Evolutionary conservation across 2,329 filamentous ascomycete species (phyloP).

Genomic region (Stachybotrys elegans): DNA sequence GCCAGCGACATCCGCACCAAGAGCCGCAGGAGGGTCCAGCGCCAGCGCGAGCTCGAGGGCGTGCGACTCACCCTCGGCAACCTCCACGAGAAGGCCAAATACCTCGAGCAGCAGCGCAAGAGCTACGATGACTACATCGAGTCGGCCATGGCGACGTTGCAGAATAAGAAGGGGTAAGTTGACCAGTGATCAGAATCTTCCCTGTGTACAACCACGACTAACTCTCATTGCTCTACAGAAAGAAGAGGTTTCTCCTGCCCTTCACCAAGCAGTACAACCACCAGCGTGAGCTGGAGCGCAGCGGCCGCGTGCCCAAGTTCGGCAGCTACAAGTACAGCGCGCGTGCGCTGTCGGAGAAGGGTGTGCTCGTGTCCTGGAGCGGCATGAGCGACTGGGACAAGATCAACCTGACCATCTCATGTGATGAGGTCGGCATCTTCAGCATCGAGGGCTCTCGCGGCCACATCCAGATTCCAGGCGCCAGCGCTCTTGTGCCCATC

Average conservation of each 20-base stretch:
- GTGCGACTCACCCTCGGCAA: constrained; percentile 71
- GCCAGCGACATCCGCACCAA: constrained; percentile 96
- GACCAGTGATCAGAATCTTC: background rate
- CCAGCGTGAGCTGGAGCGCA: constrained; percentile 88
- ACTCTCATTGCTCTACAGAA: constrained; percentile 42
- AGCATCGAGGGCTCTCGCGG: constrained; percentile 85
- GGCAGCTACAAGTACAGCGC: constrained; percentile 97
- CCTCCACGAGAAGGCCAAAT: constrained; percentile 80
- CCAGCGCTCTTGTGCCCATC: constrained; percentile 80
- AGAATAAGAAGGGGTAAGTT: constrained; percentile 85
- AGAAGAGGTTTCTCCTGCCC: constrained; percentile 88
- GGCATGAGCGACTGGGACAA: constrained; percentile 84
- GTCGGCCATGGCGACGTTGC: constrained; percentile 93
- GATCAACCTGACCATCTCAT: constrained; percentile 89
- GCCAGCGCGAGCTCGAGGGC: constrained; percentile 84
- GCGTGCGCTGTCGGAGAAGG: constrained; percentile 83
- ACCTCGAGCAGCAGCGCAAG: constrained; percentile 91
- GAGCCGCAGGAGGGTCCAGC: constrained; percentile 85
- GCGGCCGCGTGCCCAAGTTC: constrained; percentile 92
- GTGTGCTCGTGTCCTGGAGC: constrained; percentile 87
- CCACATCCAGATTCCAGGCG: constrained; percentile 93
- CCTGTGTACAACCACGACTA: constrained; percentile 2
- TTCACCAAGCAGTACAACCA: constrained; percentile 99
- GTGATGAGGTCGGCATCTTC: constrained; percentile 91
- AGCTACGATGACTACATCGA: constrained; percentile 99